Conservation (phyloP, 306 rosid genomes). For the Citrullus amarus region DNA sequence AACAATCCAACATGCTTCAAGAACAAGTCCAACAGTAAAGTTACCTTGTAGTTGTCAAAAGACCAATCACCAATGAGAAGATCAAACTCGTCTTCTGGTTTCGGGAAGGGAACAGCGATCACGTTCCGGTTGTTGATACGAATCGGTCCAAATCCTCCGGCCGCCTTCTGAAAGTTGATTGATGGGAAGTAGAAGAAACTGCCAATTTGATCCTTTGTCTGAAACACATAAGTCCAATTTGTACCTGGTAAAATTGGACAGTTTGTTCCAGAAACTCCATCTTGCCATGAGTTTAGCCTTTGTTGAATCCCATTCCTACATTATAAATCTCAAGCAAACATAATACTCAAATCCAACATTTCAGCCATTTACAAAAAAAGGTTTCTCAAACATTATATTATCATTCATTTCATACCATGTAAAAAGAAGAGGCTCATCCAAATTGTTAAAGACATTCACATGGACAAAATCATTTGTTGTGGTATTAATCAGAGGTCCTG, state of each 20-base stretch:
- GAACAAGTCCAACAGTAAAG: not conserved
- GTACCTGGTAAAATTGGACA: slow-evolving; percentile 56
- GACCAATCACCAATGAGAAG: slow-evolving; percentile 76
- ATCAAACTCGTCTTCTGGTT: slow-evolving; percentile 70
- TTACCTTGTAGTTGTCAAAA: slow-evolving; percentile 54
- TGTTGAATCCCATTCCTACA: slow-evolving; percentile 87
- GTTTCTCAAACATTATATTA: not conserved
- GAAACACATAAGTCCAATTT: slow-evolving; percentile 64
- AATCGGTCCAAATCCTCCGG: slow-evolving; percentile 71
- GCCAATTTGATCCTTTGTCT: slow-evolving; percentile 76
- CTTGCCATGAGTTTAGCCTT: slow-evolving; percentile 85
- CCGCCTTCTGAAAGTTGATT: slow-evolving; percentile 66
- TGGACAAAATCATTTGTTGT: slow-evolving; percentile 53
- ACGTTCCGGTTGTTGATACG: slow-evolving; percentile 41
- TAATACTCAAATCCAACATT: not conserved
- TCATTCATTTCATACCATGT: slow-evolving; percentile 35
- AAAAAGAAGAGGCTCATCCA: slow-evolving; percentile 65
- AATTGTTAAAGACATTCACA: slow-evolving; percentile 49
- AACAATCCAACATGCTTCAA: not conserved
- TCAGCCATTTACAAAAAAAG: not conserved
- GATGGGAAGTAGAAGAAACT: slow-evolving; percentile 80
- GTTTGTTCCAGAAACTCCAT: slow-evolving; percentile 85
- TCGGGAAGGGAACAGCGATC: slow-evolving; percentile 56
- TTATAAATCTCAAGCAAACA: not conserved
- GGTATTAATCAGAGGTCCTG: slow-evolving; percentile 71